phyloP scores from a whole-genome alignment of 2,329 filamentous ascomycete species.

The Pestalotiopsis sp. region DNA sequence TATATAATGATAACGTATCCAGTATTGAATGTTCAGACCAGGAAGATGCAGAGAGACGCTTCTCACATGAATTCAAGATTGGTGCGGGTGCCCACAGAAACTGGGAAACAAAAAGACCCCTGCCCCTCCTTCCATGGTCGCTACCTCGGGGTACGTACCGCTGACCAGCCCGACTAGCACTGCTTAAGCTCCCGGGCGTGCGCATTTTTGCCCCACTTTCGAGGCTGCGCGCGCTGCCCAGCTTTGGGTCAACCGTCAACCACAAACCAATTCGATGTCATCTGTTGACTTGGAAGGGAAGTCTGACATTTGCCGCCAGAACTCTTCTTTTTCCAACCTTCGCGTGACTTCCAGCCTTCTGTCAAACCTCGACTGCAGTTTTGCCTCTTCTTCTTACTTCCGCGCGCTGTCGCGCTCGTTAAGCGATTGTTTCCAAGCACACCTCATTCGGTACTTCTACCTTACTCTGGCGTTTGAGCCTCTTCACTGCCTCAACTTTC shows the following conservation, averaged over 20 bases:
- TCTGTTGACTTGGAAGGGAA: constrained; percentile 8
- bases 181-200: background rate
- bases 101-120: background rate
- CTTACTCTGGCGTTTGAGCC: background rate
- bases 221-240: background rate
- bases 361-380: background rate
- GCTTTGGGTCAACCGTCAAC: background rate
- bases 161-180: too few relatives aligned
- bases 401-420: background rate
- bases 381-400: background rate
- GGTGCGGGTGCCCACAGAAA: too few relatives aligned
- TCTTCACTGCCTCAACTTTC: background rate
- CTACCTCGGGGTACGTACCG: background rate
- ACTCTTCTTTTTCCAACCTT: background rate
- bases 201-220: constrained; percentile 1
- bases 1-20: too few relatives aligned
- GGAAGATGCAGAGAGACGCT: too few relatives aligned
- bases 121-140: background rate
- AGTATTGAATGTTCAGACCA: too few relatives aligned
- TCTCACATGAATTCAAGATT: too few relatives aligned
- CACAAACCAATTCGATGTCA: background rate
- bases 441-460: background rate
- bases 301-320: background rate
- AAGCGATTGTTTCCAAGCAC: background rate
- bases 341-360: background rate